Base-by-base conservation (phyloP, 345 rosid genomes). In the Aurinia saxatilis region DNA sequence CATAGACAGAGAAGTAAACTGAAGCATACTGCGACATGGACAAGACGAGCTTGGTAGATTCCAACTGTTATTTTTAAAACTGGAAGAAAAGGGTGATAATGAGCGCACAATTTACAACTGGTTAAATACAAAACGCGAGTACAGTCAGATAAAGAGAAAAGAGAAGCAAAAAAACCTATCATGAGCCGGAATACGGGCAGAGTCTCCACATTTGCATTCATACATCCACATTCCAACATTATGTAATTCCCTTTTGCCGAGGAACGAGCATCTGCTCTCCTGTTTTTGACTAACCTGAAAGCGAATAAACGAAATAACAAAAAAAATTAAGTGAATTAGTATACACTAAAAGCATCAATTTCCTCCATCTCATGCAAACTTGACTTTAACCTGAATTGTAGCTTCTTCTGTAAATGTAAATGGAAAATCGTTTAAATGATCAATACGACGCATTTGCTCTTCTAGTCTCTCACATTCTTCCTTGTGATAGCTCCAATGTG, bases 401-500 rank as follows among this genome's bases (percentile, higher is more conserved):
- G 90, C 82, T 73, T 86, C 93, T 17, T 73, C 79, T 49, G 90
- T 40, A 49, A 83, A 92, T 33, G 86, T 71, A 74, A 92, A 89
- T 31, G 95, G 97, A 58, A 87, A 89, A 75, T 87, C 85, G 63
- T 82, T 83, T 64, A 89, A 57, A 17, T 18, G 23, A 73, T 84
- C 88, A 3, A 68, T 71, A 34, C 65, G 78, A 67, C 76, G 75
- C 98, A 92, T 92, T 66, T 92, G 95, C 57, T 81, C 78, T 75
- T 80, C 88, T 27, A 92, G 57, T 71, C 97, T 86, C 47, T 74
- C 81, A 69, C 98, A 92, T 75, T 89, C 97, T 67, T 77, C 81
- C 68, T 83, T 87, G 41, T 92, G 96, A 58, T 75, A 81, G 60
- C 68, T 85, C 96, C 98, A 75, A 66, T 89, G 95, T 16, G 56